phyloP scores from a whole-genome alignment of 768 basidiomycete genomes.

The Phaeolepiota aurea region DNA sequence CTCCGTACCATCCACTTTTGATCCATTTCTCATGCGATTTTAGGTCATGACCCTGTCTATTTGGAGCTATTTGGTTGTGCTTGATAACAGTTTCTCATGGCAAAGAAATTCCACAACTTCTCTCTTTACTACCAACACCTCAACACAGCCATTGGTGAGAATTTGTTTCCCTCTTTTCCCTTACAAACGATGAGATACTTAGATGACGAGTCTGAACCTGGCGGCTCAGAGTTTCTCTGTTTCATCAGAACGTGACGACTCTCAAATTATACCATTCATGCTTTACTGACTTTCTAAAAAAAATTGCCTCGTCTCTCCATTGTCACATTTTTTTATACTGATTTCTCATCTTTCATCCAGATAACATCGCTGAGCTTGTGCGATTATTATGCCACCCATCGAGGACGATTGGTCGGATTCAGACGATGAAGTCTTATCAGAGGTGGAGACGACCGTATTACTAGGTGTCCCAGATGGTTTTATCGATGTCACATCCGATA shows the following conservation, averaged over 20 bases:
- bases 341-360: slow-evolving; percentile 9
- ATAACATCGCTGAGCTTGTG: slow-evolving; percentile 6
- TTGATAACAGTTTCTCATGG: neutral
- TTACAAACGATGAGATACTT: slow-evolving; percentile 36
- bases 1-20: slow-evolving; percentile 2
- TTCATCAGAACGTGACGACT: slow-evolving; percentile 52
- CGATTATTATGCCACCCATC: slow-evolving; percentile 28
- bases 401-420: slow-evolving; percentile 78
- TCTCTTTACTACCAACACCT: slow-evolving; percentile 3
- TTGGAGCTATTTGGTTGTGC: slow-evolving; percentile 3
- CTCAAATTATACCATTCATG: slow-evolving; percentile 84
- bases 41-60: neutral
- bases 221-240: slow-evolving; percentile 53
- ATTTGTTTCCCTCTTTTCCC: no score
- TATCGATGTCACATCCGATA: slow-evolving; percentile 47
- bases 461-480: slow-evolving; percentile 76
- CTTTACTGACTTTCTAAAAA: slow-evolving; percentile 67
- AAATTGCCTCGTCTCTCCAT: no score
- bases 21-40: neutral
- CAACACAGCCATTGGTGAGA: no score
- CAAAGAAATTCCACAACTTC: neutral
- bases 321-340: no score
- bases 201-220: slow-evolving; percentile 79
- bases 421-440: slow-evolving; percentile 50
- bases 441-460: slow-evolving; percentile 64